These are phyloP conservation scores for Purpureocillium takamizusanense DNA, from an alignment of 2,329 filamentous ascomycete genomes.

Conservation along the genomic window DNA sequence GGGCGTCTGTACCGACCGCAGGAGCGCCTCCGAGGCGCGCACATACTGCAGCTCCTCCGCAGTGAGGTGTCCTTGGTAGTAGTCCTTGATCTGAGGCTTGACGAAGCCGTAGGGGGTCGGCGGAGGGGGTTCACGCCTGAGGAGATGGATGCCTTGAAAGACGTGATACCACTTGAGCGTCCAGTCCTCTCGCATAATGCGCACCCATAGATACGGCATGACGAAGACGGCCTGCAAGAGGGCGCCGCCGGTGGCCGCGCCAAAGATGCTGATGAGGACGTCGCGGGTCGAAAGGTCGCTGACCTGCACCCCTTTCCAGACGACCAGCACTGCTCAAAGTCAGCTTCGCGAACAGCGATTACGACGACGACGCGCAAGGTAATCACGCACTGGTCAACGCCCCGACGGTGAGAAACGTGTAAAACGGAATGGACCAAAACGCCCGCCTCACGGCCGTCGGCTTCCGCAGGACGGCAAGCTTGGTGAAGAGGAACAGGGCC, in stretches of 20 bases:
- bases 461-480: conserved; percentile 19
- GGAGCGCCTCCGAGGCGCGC: conserved; percentile 22
- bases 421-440: conserved; percentile 25
- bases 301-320: conserved; percentile 28
- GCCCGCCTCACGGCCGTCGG: conserved; percentile 22
- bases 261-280: conserved; percentile 28
- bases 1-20: conserved; percentile 21
- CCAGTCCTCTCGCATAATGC: conserved; percentile 42
- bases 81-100: conserved; percentile 36
- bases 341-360: too few relatives aligned
- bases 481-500: conserved; percentile 23
- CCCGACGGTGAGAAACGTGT: conserved; percentile 26
- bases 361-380: too few relatives aligned
- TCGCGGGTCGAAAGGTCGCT: conserved; percentile 12
- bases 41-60: conserved; percentile 31
- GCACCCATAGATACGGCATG: conserved; percentile 41
- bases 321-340: conserved; percentile 42
- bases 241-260: conserved; percentile 30
- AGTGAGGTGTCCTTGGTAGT: conserved; percentile 39
- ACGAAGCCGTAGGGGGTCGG: conserved; percentile 25
- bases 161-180: conserved; percentile 38
- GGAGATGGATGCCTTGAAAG: conserved; percentile 36
- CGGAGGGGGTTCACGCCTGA: conserved; percentile 25
- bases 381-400: conserved; percentile 21
- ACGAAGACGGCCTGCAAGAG: conserved; percentile 37